These are phyloP conservation scores for Bruguiera hainesii DNA, from an alignment of 441 rosid species.

Conservation along the genomic window DNA sequence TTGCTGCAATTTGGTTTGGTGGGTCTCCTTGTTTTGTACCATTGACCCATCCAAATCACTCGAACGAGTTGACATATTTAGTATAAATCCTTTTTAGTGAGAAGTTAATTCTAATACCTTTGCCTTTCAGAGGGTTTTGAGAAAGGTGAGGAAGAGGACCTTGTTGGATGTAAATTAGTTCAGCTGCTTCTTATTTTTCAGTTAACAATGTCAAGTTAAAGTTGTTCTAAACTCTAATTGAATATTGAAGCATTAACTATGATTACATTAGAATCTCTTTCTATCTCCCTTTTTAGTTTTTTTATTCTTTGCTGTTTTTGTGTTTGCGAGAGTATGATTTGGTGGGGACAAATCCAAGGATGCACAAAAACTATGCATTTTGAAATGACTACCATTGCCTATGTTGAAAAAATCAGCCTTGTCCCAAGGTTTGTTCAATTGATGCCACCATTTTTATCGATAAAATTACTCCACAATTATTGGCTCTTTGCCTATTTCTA, in stretches of 20 bases:
- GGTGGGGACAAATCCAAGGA: conserved; percentile 1
- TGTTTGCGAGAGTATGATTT: conserved; percentile 6
- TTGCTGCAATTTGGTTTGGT: conserved; percentile 38
- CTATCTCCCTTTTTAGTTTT: not conserved
- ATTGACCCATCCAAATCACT: conserved; percentile 27
- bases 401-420: not conserved
- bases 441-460: not conserved
- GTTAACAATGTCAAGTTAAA: conserved; percentile 15
- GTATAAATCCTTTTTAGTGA: conserved; percentile 15
- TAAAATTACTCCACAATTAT: conserved; percentile 7
- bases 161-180: conserved; percentile 30
- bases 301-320: not conserved
- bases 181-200: conserved; percentile 19
- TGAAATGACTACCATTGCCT: too few relatives aligned
- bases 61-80: conserved; percentile 20
- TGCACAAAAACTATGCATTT: too few relatives aligned
- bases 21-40: conserved; percentile 50
- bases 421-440: not conserved
- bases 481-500: conserved; percentile 8
- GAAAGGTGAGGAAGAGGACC: conserved; percentile 5
- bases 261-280: not conserved
- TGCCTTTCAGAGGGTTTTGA: not conserved
- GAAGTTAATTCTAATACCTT: conserved; percentile 13
- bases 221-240: not conserved
- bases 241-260: not conserved